A percentile compares a stretch with the other conserved stretches of the same genome.
Conservation (phyloP, 495 filamentous ascomycete species). For the Lepraria neglecta region DNA sequence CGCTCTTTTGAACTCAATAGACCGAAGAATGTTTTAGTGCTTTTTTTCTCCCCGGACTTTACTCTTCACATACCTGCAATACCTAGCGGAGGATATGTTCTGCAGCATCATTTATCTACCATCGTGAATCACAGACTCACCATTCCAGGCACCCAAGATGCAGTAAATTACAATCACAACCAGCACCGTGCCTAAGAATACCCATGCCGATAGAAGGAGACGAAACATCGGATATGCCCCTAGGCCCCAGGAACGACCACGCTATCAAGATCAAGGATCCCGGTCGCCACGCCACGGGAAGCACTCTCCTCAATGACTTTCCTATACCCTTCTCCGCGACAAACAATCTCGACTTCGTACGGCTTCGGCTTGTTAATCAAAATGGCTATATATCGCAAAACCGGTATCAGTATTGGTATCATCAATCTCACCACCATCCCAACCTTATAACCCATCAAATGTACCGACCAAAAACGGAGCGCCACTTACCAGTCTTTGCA, state of each 20-base stretch:
- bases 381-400: not conserved
- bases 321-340: not conserved
- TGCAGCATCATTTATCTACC: not conserved
- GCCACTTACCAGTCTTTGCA: conserved; percentile 12
- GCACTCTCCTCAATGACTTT: not conserved
- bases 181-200: not conserved
- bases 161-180: not conserved
- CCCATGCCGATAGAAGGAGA: not conserved
- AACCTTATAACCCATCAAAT: not conserved
- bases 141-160: not conserved
- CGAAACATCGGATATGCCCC: not conserved
- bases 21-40: not conserved
- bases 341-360: not conserved
- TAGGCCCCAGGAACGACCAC: not conserved
- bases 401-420: not conserved
- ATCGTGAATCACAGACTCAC: not conserved
- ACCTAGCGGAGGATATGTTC: not conserved
- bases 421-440: not conserved
- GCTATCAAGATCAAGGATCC: not conserved
- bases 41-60: not conserved
- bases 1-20: not conserved
- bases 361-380: not conserved
- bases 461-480: not conserved
- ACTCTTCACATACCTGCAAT: not conserved
- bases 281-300: not conserved